phyloP scores from a whole-genome alignment of 345 rosid species.

The Dipteronia dyeriana region DNA sequence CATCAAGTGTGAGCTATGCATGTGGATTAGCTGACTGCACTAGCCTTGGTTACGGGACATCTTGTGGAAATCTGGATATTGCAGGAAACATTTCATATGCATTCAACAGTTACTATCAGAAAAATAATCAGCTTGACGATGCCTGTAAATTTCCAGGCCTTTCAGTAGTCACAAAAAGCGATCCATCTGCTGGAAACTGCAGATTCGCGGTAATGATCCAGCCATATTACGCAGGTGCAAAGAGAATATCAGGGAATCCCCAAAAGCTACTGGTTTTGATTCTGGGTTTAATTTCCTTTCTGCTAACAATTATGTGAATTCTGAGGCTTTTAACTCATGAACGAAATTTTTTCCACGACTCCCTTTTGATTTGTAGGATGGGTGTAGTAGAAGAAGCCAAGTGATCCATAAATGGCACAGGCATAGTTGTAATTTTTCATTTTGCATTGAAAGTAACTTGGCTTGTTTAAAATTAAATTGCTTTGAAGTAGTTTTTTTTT shows the following conservation, averaged over 20 bases:
- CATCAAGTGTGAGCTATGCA: constrained; percentile 74
- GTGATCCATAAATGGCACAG: not conserved
- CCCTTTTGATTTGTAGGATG: constrained; percentile 9
- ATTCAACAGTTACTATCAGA: constrained; percentile 89
- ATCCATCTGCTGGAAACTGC: constrained; percentile 68
- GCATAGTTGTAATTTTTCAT: constrained; percentile 11
- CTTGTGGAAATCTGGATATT: constrained; percentile 63
- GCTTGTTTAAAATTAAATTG: not conserved
- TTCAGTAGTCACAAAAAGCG: constrained; percentile 49
- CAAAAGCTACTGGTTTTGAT: constrained; percentile 24
- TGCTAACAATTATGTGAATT: constrained; percentile 35
- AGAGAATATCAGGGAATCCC: constrained; percentile 11
- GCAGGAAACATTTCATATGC: constrained; percentile 79
- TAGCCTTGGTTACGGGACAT: constrained; percentile 82
- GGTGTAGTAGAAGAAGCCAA: constrained; percentile 1
- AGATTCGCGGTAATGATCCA: constrained; percentile 66
- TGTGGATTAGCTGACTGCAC: constrained; percentile 86
- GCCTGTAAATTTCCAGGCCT: constrained; percentile 85
- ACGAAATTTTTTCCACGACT: constrained; percentile 24
- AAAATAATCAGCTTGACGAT: constrained; percentile 59
- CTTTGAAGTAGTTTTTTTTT: not conserved
- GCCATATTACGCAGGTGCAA: constrained; percentile 65
- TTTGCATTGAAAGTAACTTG: not conserved
- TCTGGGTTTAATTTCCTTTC: constrained; percentile 31
- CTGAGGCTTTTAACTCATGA: constrained; percentile 9